These are phyloP conservation scores for Primulina tabacum DNA, from an alignment of 257 asterid species.

Conservation along the genomic window DNA sequence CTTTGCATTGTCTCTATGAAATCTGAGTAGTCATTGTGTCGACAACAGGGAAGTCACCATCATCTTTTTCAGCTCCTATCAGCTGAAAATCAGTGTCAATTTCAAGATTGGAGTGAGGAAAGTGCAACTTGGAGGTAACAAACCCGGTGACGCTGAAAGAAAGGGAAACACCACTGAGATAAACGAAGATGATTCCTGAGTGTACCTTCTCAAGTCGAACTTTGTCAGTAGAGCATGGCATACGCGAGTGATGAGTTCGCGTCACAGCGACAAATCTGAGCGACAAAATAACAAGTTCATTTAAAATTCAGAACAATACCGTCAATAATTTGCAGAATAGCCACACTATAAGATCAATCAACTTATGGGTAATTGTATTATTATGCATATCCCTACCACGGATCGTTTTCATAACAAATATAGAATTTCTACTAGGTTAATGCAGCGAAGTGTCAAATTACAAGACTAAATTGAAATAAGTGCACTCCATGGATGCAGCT, in stretches of 20 bases:
- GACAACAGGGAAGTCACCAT: constrained; percentile 54
- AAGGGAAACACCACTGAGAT: neutral
- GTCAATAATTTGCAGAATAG: constrained; percentile 7
- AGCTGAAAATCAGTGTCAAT: constrained; percentile 48
- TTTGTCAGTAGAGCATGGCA: constrained; percentile 77
- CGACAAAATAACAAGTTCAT: no score
- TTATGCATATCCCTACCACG: neutral
- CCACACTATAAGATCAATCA: constrained; percentile 4
- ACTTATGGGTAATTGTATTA: neutral
- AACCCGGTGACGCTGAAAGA: constrained; percentile 11
- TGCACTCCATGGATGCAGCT: neutral
- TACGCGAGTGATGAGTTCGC: constrained; percentile 66
- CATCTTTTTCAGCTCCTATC: constrained; percentile 60
- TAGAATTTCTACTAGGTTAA: neutral
- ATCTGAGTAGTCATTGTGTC: constrained; percentile 36
- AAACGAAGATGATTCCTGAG: neutral
- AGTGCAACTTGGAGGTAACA: neutral
- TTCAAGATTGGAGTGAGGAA: constrained; percentile 8
- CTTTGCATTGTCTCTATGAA: constrained; percentile 24
- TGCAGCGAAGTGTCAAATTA: neutral
- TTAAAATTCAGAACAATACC: constrained; percentile 7
- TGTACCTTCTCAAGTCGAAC: constrained; percentile 78
- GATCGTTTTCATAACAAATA: neutral
- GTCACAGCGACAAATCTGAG: constrained; percentile 81
- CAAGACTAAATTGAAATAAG: neutral